phyloP scores from a whole-genome alignment of 1,284 basidiomycete species.

The Exsudoporus floridanus region DNA sequence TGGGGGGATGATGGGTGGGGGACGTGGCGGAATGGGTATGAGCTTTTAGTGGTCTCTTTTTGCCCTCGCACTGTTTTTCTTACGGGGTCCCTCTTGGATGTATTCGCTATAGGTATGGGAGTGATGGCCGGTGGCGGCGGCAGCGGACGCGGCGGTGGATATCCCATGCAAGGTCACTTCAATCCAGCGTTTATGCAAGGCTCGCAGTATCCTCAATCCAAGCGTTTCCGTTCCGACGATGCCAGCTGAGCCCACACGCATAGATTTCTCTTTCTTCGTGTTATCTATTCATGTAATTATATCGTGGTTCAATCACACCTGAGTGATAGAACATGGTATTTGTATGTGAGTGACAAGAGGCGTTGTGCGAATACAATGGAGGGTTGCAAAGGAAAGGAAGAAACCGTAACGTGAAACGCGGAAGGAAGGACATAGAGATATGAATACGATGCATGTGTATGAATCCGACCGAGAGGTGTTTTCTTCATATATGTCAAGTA shows the following conservation, averaged over 20 bases:
- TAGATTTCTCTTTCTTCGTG: constrained; percentile 8
- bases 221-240: constrained; percentile 52
- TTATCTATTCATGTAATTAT: constrained; percentile 31
- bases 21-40: constrained; percentile 65
- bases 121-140: constrained; percentile 43
- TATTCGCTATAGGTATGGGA: constrained; percentile 47
- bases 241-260: constrained; percentile 30
- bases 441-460: not conserved
- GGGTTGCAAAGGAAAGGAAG: not conserved
- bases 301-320: not conserved
- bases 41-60: constrained; percentile 51
- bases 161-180: constrained; percentile 59
- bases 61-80: constrained; percentile 41
- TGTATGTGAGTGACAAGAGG: constrained; percentile 5
- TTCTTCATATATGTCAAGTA: not conserved
- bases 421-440: constrained; percentile 2
- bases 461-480: not conserved
- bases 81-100: constrained; percentile 38
- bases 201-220: constrained; percentile 45
- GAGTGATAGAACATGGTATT: not conserved
- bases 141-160: constrained; percentile 41
- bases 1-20: constrained; percentile 47
- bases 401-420: not conserved
- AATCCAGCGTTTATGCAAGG: constrained; percentile 69
- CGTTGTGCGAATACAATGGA: constrained; percentile 6